Conservation (phyloP, 345 rosid genomes). For the Rhizophora mangle region DNA sequence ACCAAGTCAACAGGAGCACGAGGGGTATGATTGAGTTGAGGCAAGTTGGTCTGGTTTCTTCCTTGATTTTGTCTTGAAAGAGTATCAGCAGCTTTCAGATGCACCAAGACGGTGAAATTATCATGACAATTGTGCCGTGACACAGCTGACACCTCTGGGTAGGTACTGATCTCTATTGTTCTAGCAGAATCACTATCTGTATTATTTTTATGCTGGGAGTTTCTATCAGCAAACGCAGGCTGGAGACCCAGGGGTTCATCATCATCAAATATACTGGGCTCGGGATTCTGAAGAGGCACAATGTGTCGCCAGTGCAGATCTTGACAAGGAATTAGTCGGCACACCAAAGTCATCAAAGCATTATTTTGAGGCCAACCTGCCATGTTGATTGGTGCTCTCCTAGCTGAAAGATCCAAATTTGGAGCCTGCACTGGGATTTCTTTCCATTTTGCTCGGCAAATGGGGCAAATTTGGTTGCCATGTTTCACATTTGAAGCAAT, state of each 20-base stretch:
- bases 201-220: conserved; percentile 14
- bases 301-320: conserved; percentile 51
- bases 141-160: conserved; percentile 72
- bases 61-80: conserved; percentile 30
- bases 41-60: conserved; percentile 33
- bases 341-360: conserved; percentile 50
- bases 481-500: conserved; percentile 84
- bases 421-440: conserved; percentile 82
- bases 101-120: conserved; percentile 66
- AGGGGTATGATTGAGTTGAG: conserved; percentile 42
- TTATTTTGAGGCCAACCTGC: conserved; percentile 54
- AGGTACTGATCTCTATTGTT: conserved; percentile 54
- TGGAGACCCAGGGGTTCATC: conserved; percentile 68
- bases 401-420: conserved; percentile 40
- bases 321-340: conserved; percentile 47
- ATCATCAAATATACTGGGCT: conserved; percentile 66
- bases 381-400: conserved; percentile 35
- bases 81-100: conserved; percentile 69
- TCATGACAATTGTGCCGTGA: conserved; percentile 46
- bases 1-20: conserved; percentile 87
- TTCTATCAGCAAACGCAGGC: conserved; percentile 36
- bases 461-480: conserved; percentile 84
- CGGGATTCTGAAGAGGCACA: conserved; percentile 58
- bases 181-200: conserved; percentile 29
- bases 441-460: conserved; percentile 89